phyloP scores from a whole-genome alignment of 1,284 basidiomycete species.

The Sanghuangporus baumii region DNA sequence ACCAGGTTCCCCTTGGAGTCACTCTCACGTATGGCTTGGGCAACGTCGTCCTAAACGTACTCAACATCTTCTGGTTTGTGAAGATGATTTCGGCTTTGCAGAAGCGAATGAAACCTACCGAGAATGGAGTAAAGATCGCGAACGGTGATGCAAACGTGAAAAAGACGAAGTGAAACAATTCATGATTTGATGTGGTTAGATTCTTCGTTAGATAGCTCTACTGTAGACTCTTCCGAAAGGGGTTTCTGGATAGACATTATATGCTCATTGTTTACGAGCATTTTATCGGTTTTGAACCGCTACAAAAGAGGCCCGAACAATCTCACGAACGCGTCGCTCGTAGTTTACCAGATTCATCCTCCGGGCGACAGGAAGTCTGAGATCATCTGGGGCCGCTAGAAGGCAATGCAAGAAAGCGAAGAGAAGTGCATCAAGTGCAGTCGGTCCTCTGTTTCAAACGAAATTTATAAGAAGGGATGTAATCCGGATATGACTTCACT shows the following conservation, averaged over 20 bases:
- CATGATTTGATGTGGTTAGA: background rate
- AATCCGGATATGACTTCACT: background rate
- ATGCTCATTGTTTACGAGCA: background rate
- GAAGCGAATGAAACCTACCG: conserved; percentile 32
- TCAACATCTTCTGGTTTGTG: conserved; percentile 70
- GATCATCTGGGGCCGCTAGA: conserved; percentile 41
- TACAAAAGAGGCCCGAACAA: conserved; percentile 45
- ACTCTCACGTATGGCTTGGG: conserved; percentile 45
- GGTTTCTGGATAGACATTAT: too few species aligned
- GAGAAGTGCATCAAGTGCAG: conserved; percentile 68
- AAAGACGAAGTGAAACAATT: conserved; percentile 1
- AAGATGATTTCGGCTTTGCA: conserved; percentile 60
- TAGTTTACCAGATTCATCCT: conserved; percentile 71
- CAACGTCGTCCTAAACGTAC: conserved; percentile 53
- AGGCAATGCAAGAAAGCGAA: conserved; percentile 74
- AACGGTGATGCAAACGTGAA: conserved; percentile 23
- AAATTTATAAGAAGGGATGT: conserved; percentile 1
- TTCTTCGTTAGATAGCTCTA: background rate
- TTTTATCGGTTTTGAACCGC: background rate
- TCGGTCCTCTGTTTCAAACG: conserved; percentile 46
- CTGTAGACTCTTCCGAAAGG: too few species aligned
- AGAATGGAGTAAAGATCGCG: background rate
- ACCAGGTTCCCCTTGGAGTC: conserved; percentile 43
- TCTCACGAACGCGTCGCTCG: conserved; percentile 61
- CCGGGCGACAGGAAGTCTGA: conserved; percentile 58